phyloP scores from a whole-genome alignment of 805 yeast species.

The Candida hispaniensis region DNA sequence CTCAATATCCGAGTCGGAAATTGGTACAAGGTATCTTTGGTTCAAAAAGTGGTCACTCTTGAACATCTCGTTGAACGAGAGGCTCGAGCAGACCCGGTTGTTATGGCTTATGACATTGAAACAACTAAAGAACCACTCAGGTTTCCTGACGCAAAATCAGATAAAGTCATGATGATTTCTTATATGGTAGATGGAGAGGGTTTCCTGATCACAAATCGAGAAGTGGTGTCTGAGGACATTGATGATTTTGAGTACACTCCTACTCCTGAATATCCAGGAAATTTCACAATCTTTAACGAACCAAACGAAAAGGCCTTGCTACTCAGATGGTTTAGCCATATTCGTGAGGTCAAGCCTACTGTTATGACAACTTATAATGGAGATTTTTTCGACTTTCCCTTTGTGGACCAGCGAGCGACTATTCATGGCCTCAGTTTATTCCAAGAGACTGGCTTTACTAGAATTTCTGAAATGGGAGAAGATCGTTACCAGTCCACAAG shows the following conservation, averaged over 20 bases:
- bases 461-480: constrained; percentile 80
- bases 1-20: constrained; percentile 74
- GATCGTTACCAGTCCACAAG: constrained; percentile 88
- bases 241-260: constrained; percentile 98
- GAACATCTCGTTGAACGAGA: constrained; percentile 60
- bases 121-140: constrained; percentile 94
- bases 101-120: constrained; percentile 93
- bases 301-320: constrained; percentile 68
- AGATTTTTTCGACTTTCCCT: constrained; percentile 99
- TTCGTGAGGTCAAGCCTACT: constrained; percentile 79
- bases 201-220: constrained; percentile 83
- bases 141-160: constrained; percentile 84
- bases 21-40: constrained; percentile 78
- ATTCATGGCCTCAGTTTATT: constrained; percentile 80
- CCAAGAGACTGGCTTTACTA: constrained; percentile 87
- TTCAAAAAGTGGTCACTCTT: constrained; percentile 43
- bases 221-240: constrained; percentile 86
- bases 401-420: constrained; percentile 78
- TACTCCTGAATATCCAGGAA: constrained; percentile 87
- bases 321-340: constrained; percentile 75
- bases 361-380: constrained; percentile 98
- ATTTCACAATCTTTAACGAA: constrained; percentile 83
- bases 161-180: constrained; percentile 97
- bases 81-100: constrained; percentile 96
- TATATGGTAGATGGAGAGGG: constrained; percentile 99